Base-by-base conservation (phyloP, 352 stramenopile species). In the Thalassiosira ordinaria region DNA sequence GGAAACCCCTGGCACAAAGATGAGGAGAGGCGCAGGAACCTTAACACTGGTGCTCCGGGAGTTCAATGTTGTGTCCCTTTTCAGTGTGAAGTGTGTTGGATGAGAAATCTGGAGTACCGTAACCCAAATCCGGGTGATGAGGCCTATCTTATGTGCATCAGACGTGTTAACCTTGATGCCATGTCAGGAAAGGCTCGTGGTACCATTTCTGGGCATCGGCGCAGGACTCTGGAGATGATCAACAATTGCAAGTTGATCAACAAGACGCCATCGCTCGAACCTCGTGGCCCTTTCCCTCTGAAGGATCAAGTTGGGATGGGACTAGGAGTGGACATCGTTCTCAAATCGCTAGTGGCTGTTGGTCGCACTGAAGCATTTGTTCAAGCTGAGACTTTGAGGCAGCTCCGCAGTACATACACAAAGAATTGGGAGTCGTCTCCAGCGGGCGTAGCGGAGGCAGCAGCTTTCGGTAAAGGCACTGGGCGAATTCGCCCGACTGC, bases 101-200 rank as follows among this genome's bases (percentile, higher is more conserved):
- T 56, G n/a, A 27, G 16, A 20, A 61, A 72, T n/a, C n/a, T 83
- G 0, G 57, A 74, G 35, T 22, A 22, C 0, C 18, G 51, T 8
- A 0, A 60, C 11, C 47, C 71, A 24, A 11, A 14, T 29, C 14
- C 13, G 62, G 2, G 20, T n/a, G 82, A 84, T 33, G 22, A 46
- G 1, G 26, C 27, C 1, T 31, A 72, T 22, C 18, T 86, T 0
- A 33, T 26, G 18, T 72, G 14, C 1, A 67, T 89, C 14, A 9
- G 49, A 53, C 11, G 65, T 33, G 63, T 39, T 0, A 86, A 84
- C 35, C 44, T 89, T 33, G 78, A 89, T 53, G 67, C 73, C 13
- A 68, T 76, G 16, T 11, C n/a, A 9, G 67, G 67, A 0, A 49
- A 44, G 22, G 47, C 44, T 47, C 47, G 24, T 11, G 6, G 1